These are phyloP conservation scores for Yarrowia sp. DNA, from an alignment of 805 yeast species.

Conservation along the genomic window DNA sequence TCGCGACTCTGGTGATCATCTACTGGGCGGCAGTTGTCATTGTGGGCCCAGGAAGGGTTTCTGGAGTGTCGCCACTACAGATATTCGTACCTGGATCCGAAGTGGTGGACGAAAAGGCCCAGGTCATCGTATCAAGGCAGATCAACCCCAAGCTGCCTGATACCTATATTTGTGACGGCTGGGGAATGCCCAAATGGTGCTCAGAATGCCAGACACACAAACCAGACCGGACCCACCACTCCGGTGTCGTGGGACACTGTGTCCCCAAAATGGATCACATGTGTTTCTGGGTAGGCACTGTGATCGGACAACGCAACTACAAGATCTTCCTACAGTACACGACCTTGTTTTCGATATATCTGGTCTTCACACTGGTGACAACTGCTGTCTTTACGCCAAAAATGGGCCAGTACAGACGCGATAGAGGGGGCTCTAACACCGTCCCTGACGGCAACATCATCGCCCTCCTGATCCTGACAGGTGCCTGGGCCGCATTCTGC, in stretches of 20 bases:
- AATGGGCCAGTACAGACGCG: conserved; percentile 32
- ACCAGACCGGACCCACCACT: conserved; percentile 67
- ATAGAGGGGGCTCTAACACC: not conserved
- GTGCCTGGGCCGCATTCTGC: conserved; percentile 47
- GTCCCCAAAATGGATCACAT: conserved; percentile 79
- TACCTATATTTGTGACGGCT: conserved; percentile 61
- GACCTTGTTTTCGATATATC: conserved; percentile 37
- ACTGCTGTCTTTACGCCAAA: conserved; percentile 38
- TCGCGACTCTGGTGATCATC: conserved; percentile 34
- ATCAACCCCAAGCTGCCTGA: conserved; percentile 45
- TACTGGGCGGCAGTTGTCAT: conserved; percentile 48
- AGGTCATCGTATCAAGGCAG: conserved; percentile 27
- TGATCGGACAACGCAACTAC: conserved; percentile 68
- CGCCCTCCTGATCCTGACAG: conserved; percentile 45
- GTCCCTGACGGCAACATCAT: conserved; percentile 48
- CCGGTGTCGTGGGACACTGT: conserved; percentile 52
- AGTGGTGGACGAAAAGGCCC: not conserved
- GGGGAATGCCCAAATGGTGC: conserved; percentile 79
- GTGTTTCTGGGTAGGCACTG: conserved; percentile 72
- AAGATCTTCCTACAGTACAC: conserved; percentile 55
- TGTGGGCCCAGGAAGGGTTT: conserved; percentile 61
- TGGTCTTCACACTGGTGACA: conserved; percentile 43
- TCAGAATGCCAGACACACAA: conserved; percentile 62
- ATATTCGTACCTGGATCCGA: conserved; percentile 3
- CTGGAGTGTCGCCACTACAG: not conserved